Evolutionary conservation across 495 filamentous ascomycete genomes (phyloP).

Genomic region (Penicillium paradoxum): DNA sequence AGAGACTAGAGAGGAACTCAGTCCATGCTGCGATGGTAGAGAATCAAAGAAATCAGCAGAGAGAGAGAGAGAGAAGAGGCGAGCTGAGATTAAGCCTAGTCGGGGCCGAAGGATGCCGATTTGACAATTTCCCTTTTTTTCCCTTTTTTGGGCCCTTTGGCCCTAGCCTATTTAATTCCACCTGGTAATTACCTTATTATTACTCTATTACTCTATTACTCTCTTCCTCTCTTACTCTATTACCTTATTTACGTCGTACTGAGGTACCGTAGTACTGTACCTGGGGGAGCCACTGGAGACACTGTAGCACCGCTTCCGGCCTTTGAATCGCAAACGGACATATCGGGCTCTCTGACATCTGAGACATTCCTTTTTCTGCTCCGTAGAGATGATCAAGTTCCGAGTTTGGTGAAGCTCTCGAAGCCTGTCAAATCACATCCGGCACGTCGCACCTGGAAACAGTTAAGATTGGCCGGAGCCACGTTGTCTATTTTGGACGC

Average conservation of each 20-base stretch:
- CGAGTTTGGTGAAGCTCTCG: not conserved
- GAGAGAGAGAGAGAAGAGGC: not conserved
- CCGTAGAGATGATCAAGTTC: not conserved
- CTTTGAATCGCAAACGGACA: not conserved
- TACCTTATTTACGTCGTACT: no score
- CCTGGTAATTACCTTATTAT: not conserved
- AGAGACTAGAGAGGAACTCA: not conserved
- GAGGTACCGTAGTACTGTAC: not conserved
- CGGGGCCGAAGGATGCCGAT: constrained; percentile 4
- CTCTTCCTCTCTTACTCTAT: not conserved
- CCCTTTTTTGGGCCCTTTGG: not conserved
- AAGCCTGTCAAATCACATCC: not conserved
- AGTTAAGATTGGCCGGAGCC: not conserved
- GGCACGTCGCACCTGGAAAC: not conserved
- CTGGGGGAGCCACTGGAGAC: no score
- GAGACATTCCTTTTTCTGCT: not conserved
- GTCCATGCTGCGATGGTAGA: not conserved
- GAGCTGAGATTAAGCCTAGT: not conserved
- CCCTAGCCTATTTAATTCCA: not conserved
- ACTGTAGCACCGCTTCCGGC: not conserved
- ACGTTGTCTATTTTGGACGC: not conserved
- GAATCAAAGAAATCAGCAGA: not conserved
- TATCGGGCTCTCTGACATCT: not conserved
- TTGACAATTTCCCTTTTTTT: not conserved
- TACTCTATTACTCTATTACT: no score